These are phyloP conservation scores for Carex scoparia DNA, from an alignment of 176 grass and related monocot genomes.

Conservation along the genomic window DNA sequence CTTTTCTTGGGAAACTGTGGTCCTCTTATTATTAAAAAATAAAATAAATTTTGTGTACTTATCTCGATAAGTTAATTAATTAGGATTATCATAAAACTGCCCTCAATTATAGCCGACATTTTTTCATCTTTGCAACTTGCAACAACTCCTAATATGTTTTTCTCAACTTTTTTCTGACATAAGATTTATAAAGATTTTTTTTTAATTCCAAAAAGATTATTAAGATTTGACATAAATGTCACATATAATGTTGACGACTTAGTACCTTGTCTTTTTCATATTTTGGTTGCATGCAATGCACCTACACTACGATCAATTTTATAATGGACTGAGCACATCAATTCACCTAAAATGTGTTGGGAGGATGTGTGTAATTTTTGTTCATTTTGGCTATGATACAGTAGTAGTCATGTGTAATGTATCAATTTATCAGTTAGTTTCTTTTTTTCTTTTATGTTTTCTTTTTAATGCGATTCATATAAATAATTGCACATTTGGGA, in stretches of 20 bases:
- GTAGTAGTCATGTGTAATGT: not conserved
- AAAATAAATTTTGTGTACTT: not conserved
- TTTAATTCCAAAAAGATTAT: not conserved
- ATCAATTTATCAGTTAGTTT: not conserved
- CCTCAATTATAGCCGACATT: not conserved
- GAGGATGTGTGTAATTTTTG: not conserved
- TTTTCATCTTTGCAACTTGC: conserved; percentile 7
- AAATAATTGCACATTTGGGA: not conserved
- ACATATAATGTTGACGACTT: not conserved
- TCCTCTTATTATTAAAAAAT: conserved; percentile 8
- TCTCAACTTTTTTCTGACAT: conserved; percentile 5
- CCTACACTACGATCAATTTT: not conserved
- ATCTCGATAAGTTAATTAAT: conserved; percentile 20
- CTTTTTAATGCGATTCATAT: not conserved
- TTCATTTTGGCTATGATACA: not conserved
- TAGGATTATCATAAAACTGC: conserved; percentile 5
- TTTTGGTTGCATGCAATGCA: not conserved
- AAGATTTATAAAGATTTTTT: not conserved
- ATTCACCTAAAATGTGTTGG: not conserved
- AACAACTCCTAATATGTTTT: not conserved
- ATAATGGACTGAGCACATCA: not conserved
- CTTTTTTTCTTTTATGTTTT: not conserved
- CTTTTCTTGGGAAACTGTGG: conserved; percentile 25
- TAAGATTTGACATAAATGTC: not conserved
- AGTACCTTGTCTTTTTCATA: not conserved